A percentile compares a stretch with the other conserved stretches of the same genome.
phyloP scores from a whole-genome alignment of 169 alveolate species.

The Plasmodium gonderi region DNA sequence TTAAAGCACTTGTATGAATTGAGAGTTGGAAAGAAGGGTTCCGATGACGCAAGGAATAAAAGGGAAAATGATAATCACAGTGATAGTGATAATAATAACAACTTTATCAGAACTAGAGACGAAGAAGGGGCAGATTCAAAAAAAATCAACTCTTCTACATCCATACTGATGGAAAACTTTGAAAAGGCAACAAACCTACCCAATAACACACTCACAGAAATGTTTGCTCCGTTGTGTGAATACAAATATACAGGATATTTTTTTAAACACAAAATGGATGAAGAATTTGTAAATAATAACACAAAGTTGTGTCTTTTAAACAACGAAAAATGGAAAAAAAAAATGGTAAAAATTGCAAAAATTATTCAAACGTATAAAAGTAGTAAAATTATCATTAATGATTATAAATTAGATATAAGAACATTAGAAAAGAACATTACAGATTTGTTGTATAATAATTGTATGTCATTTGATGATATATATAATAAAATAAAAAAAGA shows the following conservation, averaged over 20 bases:
- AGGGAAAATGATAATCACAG: neutral
- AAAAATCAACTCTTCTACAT: conserved; percentile 47
- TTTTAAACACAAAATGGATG: conserved; percentile 71
- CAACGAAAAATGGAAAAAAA: conserved; percentile 72
- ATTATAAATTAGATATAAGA: conserved; percentile 49
- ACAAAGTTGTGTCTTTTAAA: conserved; percentile 37
- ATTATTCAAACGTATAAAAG: conserved; percentile 65
- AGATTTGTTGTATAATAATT: conserved; percentile 48
- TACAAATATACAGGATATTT: conserved; percentile 73
- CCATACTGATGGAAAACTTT: conserved; percentile 71
- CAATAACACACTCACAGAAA: conserved; percentile 33
- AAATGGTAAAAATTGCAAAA: conserved; percentile 69
- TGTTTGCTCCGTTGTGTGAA: conserved; percentile 67
- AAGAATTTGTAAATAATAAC: conserved; percentile 19
- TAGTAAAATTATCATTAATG: conserved; percentile 68
- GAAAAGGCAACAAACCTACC: conserved; percentile 75
- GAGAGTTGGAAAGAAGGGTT: neutral
- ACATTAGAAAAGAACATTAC: conserved; percentile 68
- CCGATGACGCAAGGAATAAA: neutral
- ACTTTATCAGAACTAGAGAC: neutral
- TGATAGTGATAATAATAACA: neutral
- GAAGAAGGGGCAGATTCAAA: neutral
- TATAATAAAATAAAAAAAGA: conserved; percentile 55
- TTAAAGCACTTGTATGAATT: conserved; percentile 23
- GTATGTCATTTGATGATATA: conserved; percentile 49